Conservation (phyloP, 116 monocot genomes). For the Papilionanthe hybrid region DNA sequence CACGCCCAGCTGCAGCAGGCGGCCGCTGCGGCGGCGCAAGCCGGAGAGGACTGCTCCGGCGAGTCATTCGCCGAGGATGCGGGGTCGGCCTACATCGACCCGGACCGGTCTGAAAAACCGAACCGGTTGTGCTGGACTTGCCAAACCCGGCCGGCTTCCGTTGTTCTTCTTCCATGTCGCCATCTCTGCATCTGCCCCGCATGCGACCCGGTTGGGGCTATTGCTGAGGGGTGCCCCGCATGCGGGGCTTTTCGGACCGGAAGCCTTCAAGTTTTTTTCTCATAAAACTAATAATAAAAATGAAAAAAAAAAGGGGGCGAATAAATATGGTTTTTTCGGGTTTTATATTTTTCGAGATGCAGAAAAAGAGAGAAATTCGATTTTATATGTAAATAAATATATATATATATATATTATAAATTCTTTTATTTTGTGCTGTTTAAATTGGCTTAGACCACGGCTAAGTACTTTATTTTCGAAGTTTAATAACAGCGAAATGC, state of each 20-base stretch:
- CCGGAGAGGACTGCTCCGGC: conserved; percentile 6
- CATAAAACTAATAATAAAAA: conserved; percentile 15
- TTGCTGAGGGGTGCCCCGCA: conserved; percentile 39
- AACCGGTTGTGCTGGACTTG: conserved; percentile 35
- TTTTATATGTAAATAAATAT: no score
- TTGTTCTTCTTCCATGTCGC: conserved; percentile 64
- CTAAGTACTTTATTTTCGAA: no score
- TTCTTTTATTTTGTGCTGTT: no score
- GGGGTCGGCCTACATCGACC: conserved; percentile 54
- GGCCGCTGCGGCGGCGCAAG: not conserved
- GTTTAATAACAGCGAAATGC: no score
- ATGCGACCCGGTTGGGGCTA: conserved; percentile 33
- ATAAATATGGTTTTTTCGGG: not conserved
- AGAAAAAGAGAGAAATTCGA: no score
- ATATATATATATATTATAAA: no score
- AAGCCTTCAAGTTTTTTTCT: conserved; percentile 49
- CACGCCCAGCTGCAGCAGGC: conserved; percentile 20
- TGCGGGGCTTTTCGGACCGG: conserved; percentile 44
- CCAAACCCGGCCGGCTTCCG: conserved; percentile 26
- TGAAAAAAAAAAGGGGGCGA: not conserved
- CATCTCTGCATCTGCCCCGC: conserved; percentile 60
- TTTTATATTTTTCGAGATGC: no score
- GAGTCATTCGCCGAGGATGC: conserved; percentile 38
- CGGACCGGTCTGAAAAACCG: conserved; percentile 13
- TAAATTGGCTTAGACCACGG: no score